Percentiles rank a stretch among this genome's conserved stretches.
phyloP scores from a whole-genome alignment of 352 stramenopile genomes.

The Hyaloperonospora arabidopsidis region DNA sequence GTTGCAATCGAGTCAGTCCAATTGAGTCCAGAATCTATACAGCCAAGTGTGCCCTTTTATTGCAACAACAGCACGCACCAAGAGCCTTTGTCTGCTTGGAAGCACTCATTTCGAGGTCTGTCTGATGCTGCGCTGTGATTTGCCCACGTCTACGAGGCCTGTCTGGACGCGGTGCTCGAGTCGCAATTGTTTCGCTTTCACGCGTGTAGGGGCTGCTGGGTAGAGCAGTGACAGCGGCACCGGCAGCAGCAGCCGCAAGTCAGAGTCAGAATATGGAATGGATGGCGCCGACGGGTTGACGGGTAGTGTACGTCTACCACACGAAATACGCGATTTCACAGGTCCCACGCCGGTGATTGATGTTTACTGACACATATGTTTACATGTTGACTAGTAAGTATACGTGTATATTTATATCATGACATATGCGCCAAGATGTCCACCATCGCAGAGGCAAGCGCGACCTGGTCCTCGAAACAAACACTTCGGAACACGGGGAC shows the following conservation, averaged over 20 bases:
- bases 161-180: constrained; percentile 8
- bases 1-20: neutral
- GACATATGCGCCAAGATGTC: constrained; percentile 35
- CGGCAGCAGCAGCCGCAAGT: neutral
- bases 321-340: no score
- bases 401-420: constrained; percentile 1
- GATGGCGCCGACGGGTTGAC: constrained; percentile 30
- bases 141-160: constrained; percentile 3
- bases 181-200: constrained; percentile 12
- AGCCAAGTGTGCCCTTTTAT: no score
- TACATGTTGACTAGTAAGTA: neutral
- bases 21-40: no score
- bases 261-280: constrained; percentile 17
- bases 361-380: no score
- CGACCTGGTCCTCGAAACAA: constrained; percentile 50
- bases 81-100: constrained; percentile 17
- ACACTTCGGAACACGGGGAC: constrained; percentile 60
- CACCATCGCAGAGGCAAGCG: constrained; percentile 51
- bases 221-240: constrained; percentile 15
- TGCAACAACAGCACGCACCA: constrained; percentile 13
- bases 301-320: neutral
- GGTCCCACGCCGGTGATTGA: no score
- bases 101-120: constrained; percentile 20
- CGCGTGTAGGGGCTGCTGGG: constrained; percentile 10
- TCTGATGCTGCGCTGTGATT: constrained; percentile 9